Evolutionary conservation across 2,329 filamentous ascomycete genomes (phyloP), one percentile per base, ranked within the genome.

Genomic region (Dactylellina cionopaga): DNA sequence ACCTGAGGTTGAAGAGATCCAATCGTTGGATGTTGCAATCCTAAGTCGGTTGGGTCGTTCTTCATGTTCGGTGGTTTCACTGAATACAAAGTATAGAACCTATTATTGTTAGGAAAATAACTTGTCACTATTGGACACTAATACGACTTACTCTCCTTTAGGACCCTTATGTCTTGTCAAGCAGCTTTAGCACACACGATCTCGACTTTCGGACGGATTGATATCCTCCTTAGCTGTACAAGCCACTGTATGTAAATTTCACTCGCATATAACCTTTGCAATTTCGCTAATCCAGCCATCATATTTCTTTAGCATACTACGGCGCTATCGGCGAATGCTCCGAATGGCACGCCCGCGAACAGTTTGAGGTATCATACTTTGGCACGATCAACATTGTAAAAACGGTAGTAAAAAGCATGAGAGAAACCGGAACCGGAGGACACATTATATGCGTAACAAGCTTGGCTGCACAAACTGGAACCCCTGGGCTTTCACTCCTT

Each of bases 351-450:
- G 89, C 96, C 33, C 88, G 91, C 73, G 91, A 96, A 78, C 94
- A 97, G 80, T 97, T 98, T 79, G 94, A 98, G 80, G 89, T 88
- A 74, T 92, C 96, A 77, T 98, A 96, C 83, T 98, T 98, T 80
- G 92, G 92, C 0, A 92, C 96, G 66, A 90, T 98, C 80, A 98
- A 98, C 81, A 92, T 96, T 79, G 96, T 98, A 83, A 96, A 95
- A 80, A 91, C 93, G 11, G 85, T 89, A 0, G 84, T 99, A 19
- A 92, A 94, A 0, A 85, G 89, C 60, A 89, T 98, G 80, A 86
- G 95, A 43, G 68, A 72, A 27, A 84, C 85, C 71, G 90, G 93
- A 78, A 89, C 90, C 76, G 92, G 89, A 6, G 95, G 95, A 0
- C 95, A 99, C 80, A 90, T 98, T 74, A 89, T 98, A 74, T 87